Evolutionary conservation across 2,329 filamentous ascomycete genomes (phyloP).

Genomic region (Atkinsonella hypoxylon): DNA sequence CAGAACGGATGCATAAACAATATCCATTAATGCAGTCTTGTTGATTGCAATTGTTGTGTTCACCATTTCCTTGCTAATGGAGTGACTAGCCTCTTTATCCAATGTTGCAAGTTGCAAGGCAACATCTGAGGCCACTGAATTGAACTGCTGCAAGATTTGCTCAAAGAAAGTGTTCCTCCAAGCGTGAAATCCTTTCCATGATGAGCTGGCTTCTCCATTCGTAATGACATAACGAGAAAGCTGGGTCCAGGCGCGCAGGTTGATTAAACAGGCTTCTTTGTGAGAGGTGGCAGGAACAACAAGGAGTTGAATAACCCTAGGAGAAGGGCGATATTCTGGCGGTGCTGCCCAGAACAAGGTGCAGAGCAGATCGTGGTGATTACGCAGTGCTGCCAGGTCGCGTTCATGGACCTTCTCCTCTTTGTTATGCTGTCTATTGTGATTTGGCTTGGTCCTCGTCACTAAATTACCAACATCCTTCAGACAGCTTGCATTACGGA

Average conservation of each 20-base stretch:
- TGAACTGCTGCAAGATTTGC: constrained; percentile 45
- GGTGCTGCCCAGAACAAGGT: constrained; percentile 55
- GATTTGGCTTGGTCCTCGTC: constrained; percentile 51
- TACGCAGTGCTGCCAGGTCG: constrained; percentile 52
- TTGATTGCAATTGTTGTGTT: constrained; percentile 39
- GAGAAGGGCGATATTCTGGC: constrained; percentile 37
- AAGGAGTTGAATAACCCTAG: constrained; percentile 45
- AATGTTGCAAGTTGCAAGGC: constrained; percentile 41
- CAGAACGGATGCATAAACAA: constrained; percentile 35
- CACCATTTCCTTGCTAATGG: constrained; percentile 32
- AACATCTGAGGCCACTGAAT: constrained; percentile 42
- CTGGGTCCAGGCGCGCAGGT: constrained; percentile 50
- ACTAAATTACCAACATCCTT: constrained; percentile 52
- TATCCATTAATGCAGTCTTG: constrained; percentile 39
- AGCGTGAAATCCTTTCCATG: constrained; percentile 31
- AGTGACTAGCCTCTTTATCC: constrained; percentile 31
- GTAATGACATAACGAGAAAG: constrained; percentile 46
- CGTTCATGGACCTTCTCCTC: constrained; percentile 47
- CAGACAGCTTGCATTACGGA: constrained; percentile 32
- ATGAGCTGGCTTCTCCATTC: constrained; percentile 30
- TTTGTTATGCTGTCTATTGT: constrained; percentile 51
- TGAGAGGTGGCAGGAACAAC: constrained; percentile 49
- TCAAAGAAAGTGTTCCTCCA: constrained; percentile 48
- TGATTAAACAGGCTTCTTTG: constrained; percentile 54
- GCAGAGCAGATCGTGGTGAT: constrained; percentile 57